Evolutionary conservation across 2,329 filamentous ascomycete species (phyloP).

Genomic region (Samsoniella hepiali): DNA sequence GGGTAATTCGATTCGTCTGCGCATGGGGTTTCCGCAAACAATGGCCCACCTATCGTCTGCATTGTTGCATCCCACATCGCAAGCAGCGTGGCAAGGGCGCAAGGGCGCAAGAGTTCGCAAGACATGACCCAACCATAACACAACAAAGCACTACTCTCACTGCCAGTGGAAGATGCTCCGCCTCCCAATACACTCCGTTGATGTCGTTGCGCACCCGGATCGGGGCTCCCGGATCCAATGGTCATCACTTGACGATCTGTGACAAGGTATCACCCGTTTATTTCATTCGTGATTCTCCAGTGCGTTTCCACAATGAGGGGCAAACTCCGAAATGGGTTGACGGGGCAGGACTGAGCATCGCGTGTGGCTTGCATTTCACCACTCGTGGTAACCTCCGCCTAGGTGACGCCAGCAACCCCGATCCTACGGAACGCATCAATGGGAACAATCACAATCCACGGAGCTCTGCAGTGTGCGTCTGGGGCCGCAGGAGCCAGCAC

Average conservation of each 20-base stretch:
- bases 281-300: neutral
- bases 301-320: neutral
- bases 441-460: neutral
- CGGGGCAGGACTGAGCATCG: too few species aligned
- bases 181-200: neutral
- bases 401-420: neutral
- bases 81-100: neutral
- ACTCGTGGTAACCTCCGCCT: neutral
- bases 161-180: neutral
- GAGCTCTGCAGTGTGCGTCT: too few species aligned
- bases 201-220: neutral
- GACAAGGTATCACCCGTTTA: neutral
- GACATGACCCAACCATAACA: neutral
- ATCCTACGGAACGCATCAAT: neutral
- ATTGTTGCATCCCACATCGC: neutral
- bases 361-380: neutral
- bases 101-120: neutral
- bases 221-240: neutral
- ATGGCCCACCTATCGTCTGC: neutral
- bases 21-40: neutral
- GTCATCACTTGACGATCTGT: neutral
- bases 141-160: neutral
- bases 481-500: neutral
- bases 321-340: too few species aligned
- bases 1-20: neutral